Percentiles rank a stretch among this genome's conserved stretches.
These are phyloP conservation scores for Blastobotrys ciferrii DNA, from an alignment of 1,139 yeast genomes.

Conservation along the genomic window DNA sequence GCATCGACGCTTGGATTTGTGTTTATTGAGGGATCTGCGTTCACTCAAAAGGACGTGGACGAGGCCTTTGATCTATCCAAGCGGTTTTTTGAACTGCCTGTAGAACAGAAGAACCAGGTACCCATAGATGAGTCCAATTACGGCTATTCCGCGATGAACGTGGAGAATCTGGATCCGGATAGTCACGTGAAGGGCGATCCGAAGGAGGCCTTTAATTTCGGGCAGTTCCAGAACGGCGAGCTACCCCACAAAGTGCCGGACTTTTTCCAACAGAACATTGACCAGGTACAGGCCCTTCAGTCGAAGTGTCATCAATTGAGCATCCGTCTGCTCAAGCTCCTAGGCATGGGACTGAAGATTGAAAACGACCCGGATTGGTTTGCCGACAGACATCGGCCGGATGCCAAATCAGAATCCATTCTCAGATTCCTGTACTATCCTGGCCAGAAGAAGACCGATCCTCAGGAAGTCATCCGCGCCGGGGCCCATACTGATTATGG, in stretches of 20 bases:
- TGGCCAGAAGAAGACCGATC: slow-evolving; percentile 49
- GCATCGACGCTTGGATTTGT: slow-evolving; percentile 70
- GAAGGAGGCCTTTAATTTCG: slow-evolving; percentile 50
- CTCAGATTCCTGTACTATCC: slow-evolving; percentile 73
- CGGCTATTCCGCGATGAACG: slow-evolving; percentile 62
- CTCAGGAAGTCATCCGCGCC: slow-evolving; percentile 63
- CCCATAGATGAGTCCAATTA: slow-evolving; percentile 53
- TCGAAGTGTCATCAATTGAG: slow-evolving; percentile 46
- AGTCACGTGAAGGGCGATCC: slow-evolving; percentile 55
- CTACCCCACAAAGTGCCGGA: slow-evolving; percentile 44
- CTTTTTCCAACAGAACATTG: slow-evolving; percentile 32
- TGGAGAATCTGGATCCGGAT: slow-evolving; percentile 50
- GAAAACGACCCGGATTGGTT: slow-evolving; percentile 55
- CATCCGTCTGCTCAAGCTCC: slow-evolving; percentile 36
- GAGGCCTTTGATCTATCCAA: slow-evolving; percentile 53
- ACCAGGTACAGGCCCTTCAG: slow-evolving; percentile 32
- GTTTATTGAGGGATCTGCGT: slow-evolving; percentile 70
- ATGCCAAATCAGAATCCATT: slow-evolving; percentile 54
- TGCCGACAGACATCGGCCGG: slow-evolving; percentile 49
- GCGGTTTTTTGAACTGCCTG: slow-evolving; percentile 54
- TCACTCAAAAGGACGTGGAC: slow-evolving; percentile 57
- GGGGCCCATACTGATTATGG: slow-evolving; percentile 90
- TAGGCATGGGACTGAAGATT: slow-evolving; percentile 60
- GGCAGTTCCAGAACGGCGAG: slow-evolving; percentile 32
- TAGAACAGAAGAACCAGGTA: slow-evolving; percentile 47